Evolutionary conservation across 2,329 filamentous ascomycete genomes (phyloP), one percentile per base, ranked within the genome.

Genomic region (Zymoseptoria pseudotritici): DNA sequence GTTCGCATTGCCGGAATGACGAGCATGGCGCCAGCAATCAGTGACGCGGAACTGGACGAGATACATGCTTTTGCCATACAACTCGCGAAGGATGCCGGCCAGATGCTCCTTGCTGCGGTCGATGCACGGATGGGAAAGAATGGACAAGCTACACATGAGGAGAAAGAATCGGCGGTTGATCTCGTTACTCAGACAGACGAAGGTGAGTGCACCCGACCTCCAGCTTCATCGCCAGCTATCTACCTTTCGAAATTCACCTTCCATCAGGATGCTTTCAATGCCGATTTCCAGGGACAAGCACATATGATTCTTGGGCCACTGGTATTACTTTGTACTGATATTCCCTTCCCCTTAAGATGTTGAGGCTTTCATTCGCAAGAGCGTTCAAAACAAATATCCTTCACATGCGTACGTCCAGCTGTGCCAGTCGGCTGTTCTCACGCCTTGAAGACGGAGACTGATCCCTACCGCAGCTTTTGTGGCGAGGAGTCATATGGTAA

Each of bases 401-500:
- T 69, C 76, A 2, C 88, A 91, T 74, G 82, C 82, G 85, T 89
- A 72, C 63, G 83, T 76, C 50, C n/a, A 46, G 13, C 50, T 50
- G 13, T 36, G n/a, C 22, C 31, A 46, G 26, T 55, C n/a, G 22
- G 53, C n/a, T n/a, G 31, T 36, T 55, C 17, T 11, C 11, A 21
- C 29, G 36, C 55, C 20, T 7, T 46, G 36, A 49, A 17, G 19
- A 17, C 22, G 6, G 7, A 55, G 29, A 13, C 57, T 63, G 36
- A 65, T 50, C 54, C 22, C 31, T 17, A 17, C n/a, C 22, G 21
- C 55, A 88, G 86, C 54, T 92, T 92, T 72, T 80, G 91, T 46
- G 88, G 89, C 62, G 89, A 92, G 74, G 89, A 92, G 72, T 84
- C 83, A 0, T 91, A 91, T 72, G 87, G 86, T 51, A 84, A 86